phyloP scores from a whole-genome alignment of 2,329 filamentous ascomycete species.

The Berkeleyomyces rouxiae region DNA sequence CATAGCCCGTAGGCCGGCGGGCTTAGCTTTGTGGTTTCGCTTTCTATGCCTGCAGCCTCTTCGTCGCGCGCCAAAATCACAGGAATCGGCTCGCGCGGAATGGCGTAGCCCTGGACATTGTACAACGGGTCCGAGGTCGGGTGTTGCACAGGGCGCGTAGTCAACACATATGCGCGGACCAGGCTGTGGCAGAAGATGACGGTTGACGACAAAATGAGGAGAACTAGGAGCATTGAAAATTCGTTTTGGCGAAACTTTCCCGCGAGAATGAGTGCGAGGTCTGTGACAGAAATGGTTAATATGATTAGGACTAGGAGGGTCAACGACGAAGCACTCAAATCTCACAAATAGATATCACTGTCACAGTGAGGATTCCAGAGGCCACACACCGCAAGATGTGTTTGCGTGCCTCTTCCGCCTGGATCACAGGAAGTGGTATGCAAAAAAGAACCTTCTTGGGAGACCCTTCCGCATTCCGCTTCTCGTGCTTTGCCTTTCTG shows the following conservation, averaged over 20 bases:
- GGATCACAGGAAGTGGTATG: slow-evolving; percentile 30
- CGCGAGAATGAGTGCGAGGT: slow-evolving; percentile 55
- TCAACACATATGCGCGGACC: slow-evolving; percentile 53
- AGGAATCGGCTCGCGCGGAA: slow-evolving; percentile 57
- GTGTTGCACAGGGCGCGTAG: slow-evolving; percentile 29
- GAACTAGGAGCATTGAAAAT: slow-evolving; percentile 64
- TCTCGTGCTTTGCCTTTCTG: not conserved
- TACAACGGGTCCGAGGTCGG: slow-evolving; percentile 29
- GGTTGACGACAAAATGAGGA: slow-evolving; percentile 56
- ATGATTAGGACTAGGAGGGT: not conserved
- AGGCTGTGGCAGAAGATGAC: slow-evolving; percentile 70
- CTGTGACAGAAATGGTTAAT: slow-evolving; percentile 26
- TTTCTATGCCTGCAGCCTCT: slow-evolving; percentile 42
- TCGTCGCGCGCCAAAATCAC: slow-evolving; percentile 62
- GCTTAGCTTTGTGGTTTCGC: slow-evolving; percentile 38
- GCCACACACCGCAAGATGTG: slow-evolving; percentile 46
- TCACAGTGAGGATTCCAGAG: slow-evolving; percentile 44
- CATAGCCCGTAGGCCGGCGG: slow-evolving; percentile 79
- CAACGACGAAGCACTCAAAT: slow-evolving; percentile 15
- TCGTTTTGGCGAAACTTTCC: slow-evolving; percentile 47
- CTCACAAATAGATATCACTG: slow-evolving; percentile 51
- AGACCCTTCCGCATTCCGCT: not conserved
- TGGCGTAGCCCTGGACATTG: slow-evolving; percentile 43
- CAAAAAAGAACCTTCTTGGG: slow-evolving; percentile 30
- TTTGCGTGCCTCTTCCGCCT: slow-evolving; percentile 34